Percentiles rank a stretch among this genome's conserved stretches.
Conservation (phyloP, 768 basidiomycete genomes). For the Pisolithus sp. region DNA sequence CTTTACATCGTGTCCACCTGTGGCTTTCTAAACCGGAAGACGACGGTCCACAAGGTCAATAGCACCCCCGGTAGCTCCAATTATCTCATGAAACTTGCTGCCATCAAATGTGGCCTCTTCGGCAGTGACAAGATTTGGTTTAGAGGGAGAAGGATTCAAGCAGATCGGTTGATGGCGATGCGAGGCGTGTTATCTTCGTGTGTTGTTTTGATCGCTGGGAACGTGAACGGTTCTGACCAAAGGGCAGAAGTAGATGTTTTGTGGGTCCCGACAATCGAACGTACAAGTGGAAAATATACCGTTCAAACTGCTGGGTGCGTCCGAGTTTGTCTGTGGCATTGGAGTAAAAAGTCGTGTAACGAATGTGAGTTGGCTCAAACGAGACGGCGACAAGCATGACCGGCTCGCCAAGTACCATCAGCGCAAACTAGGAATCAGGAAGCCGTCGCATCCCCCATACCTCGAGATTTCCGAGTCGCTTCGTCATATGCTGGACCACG, state of each 20-base stretch:
- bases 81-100: neutral
- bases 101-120: neutral
- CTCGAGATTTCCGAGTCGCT: constrained; percentile 2
- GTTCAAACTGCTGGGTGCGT: neutral
- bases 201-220: neutral
- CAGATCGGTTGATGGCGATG: neutral
- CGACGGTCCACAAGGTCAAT: neutral
- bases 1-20: neutral
- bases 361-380: neutral
- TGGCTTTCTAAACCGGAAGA: neutral
- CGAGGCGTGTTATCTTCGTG: neutral
- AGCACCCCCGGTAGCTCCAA: neutral
- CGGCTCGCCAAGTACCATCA: neutral
- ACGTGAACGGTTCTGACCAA: neutral
- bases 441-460: neutral
- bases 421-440: neutral
- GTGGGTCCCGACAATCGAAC: constrained; percentile 1
- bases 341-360: neutral
- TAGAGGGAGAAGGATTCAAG: neutral
- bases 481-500: constrained; percentile 18
- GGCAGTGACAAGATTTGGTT: neutral
- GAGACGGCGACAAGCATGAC: neutral
- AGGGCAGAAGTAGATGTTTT: constrained; percentile 11
- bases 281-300: constrained; percentile 1
- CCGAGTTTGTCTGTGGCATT: neutral